Base-by-base conservation (phyloP, 2,329 filamentous ascomycete genomes). In the Cordyceps cateniannulata region DNA sequence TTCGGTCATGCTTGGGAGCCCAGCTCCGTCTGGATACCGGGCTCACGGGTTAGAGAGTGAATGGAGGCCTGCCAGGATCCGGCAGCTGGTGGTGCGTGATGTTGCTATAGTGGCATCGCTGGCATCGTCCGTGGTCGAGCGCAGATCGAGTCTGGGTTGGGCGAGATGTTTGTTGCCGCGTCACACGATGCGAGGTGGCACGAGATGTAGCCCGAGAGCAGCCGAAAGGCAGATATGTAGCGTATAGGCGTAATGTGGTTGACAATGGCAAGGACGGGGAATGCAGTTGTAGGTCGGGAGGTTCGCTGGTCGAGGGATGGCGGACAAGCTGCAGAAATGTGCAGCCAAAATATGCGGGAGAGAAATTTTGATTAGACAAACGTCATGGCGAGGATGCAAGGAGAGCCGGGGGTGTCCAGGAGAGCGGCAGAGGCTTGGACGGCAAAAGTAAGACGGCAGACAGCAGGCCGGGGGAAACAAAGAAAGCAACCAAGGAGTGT, bases 11-110 rank as follows among this genome's bases (percentile, higher is more conserved):
- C 29, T 47, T 47, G 14, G 38, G 60, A 61, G 60, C 60, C 60
- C 60, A 61, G 60, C 48, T 57, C 60, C 60, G 50, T 32, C 29
- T 40, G 49, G 58, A 60, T 32, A 60, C 58, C 22, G 58, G 58
- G 58, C 58, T 60, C 58, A 25, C 18, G 7, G 12, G 38, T 27
- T 16, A 7, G 18, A 44, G 25, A 24, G 47, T 24, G 10, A 47
- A 25, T 35, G 25, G 29, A 58, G 18, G 45, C 47, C 45, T 50
- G 55, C 44, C 27, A 18, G 55, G 27, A 40, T 9, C 14, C 24
- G 49, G 45, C 32, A 40, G 54, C 47, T 51, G 24, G 14, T 51
- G 55, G 18, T 12, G 14, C 20, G 27, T 35, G 10, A n/a, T 22
- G n/a, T 58, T 57, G 54, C 54, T 49, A 57, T 57, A 49, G 54